Conservation (phyloP, 768 basidiomycete species). For the Nidula microcarpa region DNA sequence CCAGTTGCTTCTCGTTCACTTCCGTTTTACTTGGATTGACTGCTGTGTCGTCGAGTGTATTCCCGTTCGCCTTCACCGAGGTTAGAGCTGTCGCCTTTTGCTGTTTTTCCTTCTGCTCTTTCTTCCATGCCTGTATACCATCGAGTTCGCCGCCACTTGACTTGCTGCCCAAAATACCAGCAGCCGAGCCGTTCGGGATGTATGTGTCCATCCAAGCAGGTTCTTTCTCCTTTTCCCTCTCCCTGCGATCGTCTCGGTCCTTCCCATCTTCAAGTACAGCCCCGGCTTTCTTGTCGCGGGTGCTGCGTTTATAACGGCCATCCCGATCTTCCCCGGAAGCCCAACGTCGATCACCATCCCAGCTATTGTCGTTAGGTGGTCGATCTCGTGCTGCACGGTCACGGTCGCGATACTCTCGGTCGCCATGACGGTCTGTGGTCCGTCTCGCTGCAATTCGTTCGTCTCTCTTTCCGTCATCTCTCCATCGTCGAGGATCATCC, state of each 20-base stretch:
- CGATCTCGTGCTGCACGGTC: conserved; percentile 41
- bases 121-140: conserved; percentile 86
- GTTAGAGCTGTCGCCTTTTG: conserved; percentile 44
- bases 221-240: conserved; percentile 76
- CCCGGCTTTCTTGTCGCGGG: conserved; percentile 54
- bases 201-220: conserved; percentile 94
- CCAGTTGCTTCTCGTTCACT: conserved; percentile 42
- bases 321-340: conserved; percentile 66
- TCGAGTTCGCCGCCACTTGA: conserved; percentile 66
- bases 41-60: conserved; percentile 3
- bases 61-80: not conserved
- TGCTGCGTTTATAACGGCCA: conserved; percentile 51
- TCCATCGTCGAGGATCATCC: conserved; percentile 74
- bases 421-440: conserved; percentile 40
- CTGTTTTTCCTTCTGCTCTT: conserved; percentile 75
- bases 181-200: conserved; percentile 53
- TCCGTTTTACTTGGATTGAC: conserved; percentile 10
- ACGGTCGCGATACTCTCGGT: conserved; percentile 28
- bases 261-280: conserved; percentile 35
- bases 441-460: conserved; percentile 67
- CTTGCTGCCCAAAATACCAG: conserved; percentile 65
- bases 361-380: conserved; percentile 32
- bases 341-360: conserved; percentile 60
- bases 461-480: conserved; percentile 80
- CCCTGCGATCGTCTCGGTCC: conserved; percentile 45